These are phyloP conservation scores for Trichoderma sp. DNA, from an alignment of 2,329 filamentous ascomycete genomes.

Conservation along the genomic window DNA sequence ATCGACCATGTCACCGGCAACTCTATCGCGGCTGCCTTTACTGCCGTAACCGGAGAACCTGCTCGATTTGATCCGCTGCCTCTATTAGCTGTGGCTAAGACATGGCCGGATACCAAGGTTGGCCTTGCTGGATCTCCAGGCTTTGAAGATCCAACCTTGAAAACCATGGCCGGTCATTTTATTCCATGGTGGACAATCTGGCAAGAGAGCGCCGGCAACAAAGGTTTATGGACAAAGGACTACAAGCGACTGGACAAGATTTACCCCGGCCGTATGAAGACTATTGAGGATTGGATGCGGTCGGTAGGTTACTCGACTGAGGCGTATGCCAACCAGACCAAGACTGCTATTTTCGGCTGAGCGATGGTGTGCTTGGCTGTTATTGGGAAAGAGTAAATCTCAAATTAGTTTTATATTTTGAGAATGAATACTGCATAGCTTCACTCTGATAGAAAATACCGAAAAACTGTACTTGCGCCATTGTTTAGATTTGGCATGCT, in stretches of 20 bases:
- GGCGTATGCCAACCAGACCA: not conserved
- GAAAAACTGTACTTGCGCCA: not conserved
- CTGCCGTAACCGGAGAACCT: slow-evolving; percentile 26
- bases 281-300: slow-evolving; percentile 30
- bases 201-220: slow-evolving; percentile 30
- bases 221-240: slow-evolving; percentile 28
- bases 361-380: not conserved
- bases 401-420: not conserved
- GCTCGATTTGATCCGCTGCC: slow-evolving; percentile 27
- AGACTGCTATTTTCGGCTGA: not conserved
- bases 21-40: slow-evolving; percentile 25
- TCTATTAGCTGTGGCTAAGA: not conserved
- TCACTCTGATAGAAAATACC: not conserved
- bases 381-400: not conserved
- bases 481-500: not conserved
- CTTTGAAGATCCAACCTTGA: slow-evolving; percentile 27
- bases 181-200: slow-evolving; percentile 29
- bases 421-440: not conserved
- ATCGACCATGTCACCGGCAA: slow-evolving; percentile 28
- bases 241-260: slow-evolving; percentile 29
- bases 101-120: slow-evolving; percentile 20
- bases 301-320: slow-evolving; percentile 28
- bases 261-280: slow-evolving; percentile 25
- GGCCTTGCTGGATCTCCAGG: slow-evolving; percentile 24
- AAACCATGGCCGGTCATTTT: slow-evolving; percentile 25